Base-by-base conservation (phyloP, 371 early-diverging fungal species). In the Rhizopus arrhizus region DNA sequence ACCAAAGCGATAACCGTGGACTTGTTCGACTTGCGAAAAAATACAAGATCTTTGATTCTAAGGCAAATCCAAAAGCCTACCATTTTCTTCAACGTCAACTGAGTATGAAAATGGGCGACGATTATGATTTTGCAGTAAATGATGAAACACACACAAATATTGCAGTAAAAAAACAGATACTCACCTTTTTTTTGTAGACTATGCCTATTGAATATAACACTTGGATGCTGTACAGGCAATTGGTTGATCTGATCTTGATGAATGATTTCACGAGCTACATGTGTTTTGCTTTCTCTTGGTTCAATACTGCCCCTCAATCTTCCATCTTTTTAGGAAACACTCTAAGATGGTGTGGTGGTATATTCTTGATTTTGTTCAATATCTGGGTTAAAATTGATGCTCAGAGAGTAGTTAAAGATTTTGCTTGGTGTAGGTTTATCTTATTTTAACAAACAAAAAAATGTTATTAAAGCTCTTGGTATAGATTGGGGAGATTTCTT, bases 401-500 rank as follows among this genome's bases (percentile, higher is more conserved):
- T n/a, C 93, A 93, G 54, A 89, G 95, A 13, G 95, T 95, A 7
- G 93, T 98, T 57, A 94, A 93, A 74, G 97, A 96, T 75, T 98
- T 91, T 78, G 96, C 97, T 22, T 96, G 97, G 96, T 98, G 91
- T 92, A 85, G 81, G 89, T 84, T 40, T 48, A 22, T 22, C 22
- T 12, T 15, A 5, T 42, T 40, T 9, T 29, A 32, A 52, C 41
- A 48, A 36, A 34, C 22, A 41, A 6, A 6, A 10, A 36, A 31
- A 34, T 42, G 55, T 45, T 55, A 59, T 38, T 61, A 56, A 41
- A 33, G 47, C 32, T 34, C 50, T 47, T 13, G 8, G 31, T 41
- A 31, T 71, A 91, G 91, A 97, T 74, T 97, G 97, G 97, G 98
- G 97, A 41, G 97, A 97, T 72, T 98, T 98, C 73, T 98, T 97